Conservation (phyloP, 228 moss, liverwort and hornwort genomes). For the Sphagnum magellanicum region DNA sequence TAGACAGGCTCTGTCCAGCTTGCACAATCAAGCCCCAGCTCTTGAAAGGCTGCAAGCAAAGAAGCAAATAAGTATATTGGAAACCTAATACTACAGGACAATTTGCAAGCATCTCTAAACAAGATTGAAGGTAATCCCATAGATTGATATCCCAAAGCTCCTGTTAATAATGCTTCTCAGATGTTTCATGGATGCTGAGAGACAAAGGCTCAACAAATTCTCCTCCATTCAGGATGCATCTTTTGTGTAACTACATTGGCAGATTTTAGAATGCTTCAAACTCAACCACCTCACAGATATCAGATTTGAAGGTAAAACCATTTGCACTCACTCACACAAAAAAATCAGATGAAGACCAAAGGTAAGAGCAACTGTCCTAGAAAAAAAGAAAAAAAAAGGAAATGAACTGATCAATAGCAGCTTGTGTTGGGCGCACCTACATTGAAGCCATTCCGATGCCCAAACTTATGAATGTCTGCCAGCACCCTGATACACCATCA, state of each 20-base stretch:
- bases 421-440: slow-evolving; percentile 32
- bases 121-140: not conserved
- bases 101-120: not conserved
- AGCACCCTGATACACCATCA: slow-evolving; percentile 65
- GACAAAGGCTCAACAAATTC: not conserved
- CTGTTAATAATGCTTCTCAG: not conserved
- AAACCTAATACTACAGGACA: not conserved
- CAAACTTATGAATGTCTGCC: slow-evolving; percentile 82
- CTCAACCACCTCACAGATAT: not conserved
- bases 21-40: slow-evolving; percentile 92
- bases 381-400: not conserved
- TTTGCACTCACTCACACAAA: not conserved
- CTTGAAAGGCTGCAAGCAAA: slow-evolving; percentile 74
- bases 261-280: not conserved
- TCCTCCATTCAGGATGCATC: not conserved
- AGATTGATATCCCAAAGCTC: not conserved
- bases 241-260: not conserved
- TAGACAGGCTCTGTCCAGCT: slow-evolving; percentile 87
- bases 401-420: not conserved
- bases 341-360: not conserved
- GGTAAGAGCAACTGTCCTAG: not conserved
- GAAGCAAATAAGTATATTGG: not conserved
- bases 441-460: slow-evolving; percentile 88
- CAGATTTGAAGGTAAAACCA: not conserved
- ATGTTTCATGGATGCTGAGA: not conserved